These are phyloP conservation scores for Hysterangium stoloniferum DNA, from an alignment of 768 basidiomycete genomes.

Conservation along the genomic window DNA sequence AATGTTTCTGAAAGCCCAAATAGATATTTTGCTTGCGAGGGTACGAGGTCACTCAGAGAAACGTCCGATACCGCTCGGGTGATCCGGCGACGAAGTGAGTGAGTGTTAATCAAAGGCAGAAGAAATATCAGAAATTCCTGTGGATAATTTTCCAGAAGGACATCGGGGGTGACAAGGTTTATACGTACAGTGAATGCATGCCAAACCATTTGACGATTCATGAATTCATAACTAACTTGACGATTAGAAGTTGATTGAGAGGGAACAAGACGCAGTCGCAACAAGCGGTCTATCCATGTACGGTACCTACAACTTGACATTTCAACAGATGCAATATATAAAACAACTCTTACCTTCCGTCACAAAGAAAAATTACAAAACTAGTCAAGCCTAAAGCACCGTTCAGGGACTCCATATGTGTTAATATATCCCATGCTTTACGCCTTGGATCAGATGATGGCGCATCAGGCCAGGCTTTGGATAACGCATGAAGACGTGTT, in stretches of 20 bases:
- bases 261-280: conserved; percentile 69
- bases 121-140: conserved; percentile 95
- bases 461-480: conserved; percentile 84
- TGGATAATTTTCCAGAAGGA: not conserved
- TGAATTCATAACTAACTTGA: conserved; percentile 95
- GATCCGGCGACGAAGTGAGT: conserved; percentile 52
- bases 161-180: conserved; percentile 6
- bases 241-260: conserved; percentile 60
- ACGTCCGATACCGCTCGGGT: conserved; percentile 26
- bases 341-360: conserved; percentile 56
- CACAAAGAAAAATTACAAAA: conserved; percentile 77
- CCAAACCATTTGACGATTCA: conserved; percentile 99
- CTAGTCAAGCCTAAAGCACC: conserved; percentile 58
- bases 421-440: conserved; percentile 63
- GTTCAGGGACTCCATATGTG: conserved; percentile 59
- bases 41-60: conserved; percentile 8
- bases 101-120: conserved; percentile 74
- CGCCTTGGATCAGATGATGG: conserved; percentile 71
- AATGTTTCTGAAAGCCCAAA: not conserved
- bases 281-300: conserved; percentile 69
- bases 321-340: not conserved
- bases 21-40: not conserved
- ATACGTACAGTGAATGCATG: conserved; percentile 86
- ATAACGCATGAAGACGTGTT: conserved; percentile 66
- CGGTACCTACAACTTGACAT: conserved; percentile 55